Percentiles rank a stretch among this genome's conserved stretches.
These are phyloP conservation scores for Thymus quinquecostatus DNA, from an alignment of 257 asterid genomes.

Conservation along the genomic window DNA sequence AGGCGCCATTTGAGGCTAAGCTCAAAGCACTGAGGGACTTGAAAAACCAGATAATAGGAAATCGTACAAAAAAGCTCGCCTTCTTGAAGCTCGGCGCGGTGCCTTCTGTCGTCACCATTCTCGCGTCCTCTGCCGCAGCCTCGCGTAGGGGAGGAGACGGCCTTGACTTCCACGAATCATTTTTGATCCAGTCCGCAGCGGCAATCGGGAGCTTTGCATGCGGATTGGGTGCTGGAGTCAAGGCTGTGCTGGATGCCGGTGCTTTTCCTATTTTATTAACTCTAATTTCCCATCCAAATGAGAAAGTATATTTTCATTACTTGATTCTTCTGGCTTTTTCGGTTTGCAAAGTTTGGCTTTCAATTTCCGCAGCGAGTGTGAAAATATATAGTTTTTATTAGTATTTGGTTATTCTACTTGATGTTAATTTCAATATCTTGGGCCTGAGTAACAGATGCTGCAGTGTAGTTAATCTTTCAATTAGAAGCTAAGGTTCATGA, in stretches of 20 bases:
- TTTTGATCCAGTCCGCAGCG: constrained; percentile 77
- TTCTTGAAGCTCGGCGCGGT: constrained; percentile 89
- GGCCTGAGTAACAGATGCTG: constrained; percentile 2
- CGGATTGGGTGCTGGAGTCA: constrained; percentile 78
- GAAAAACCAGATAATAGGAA: constrained; percentile 92
- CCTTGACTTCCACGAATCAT: constrained; percentile 49
- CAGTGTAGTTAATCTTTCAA: constrained; percentile 14
- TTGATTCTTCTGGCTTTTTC: constrained; percentile 3
- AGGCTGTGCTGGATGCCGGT: constrained; percentile 89
- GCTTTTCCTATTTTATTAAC: constrained; percentile 61
- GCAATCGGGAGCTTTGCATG: constrained; percentile 93
- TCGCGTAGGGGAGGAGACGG: constrained; percentile 28
- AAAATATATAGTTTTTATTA: not conserved
- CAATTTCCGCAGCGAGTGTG: not conserved
- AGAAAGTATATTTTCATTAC: constrained; percentile 54
- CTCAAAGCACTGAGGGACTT: constrained; percentile 77
- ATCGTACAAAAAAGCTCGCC: constrained; percentile 78
- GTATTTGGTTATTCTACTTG: constrained; percentile 17
- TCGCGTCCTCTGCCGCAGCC: constrained; percentile 50
- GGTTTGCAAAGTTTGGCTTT: not conserved
- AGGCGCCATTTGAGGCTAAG: constrained; percentile 50
- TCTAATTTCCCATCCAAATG: constrained; percentile 67
- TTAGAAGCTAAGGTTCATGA: not conserved
- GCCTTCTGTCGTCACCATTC: constrained; percentile 62
- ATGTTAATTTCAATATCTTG: constrained; percentile 15